Evolutionary conservation across 2,329 filamentous ascomycete species (phyloP).

Genomic region (Trichoderma koningiopsis): DNA sequence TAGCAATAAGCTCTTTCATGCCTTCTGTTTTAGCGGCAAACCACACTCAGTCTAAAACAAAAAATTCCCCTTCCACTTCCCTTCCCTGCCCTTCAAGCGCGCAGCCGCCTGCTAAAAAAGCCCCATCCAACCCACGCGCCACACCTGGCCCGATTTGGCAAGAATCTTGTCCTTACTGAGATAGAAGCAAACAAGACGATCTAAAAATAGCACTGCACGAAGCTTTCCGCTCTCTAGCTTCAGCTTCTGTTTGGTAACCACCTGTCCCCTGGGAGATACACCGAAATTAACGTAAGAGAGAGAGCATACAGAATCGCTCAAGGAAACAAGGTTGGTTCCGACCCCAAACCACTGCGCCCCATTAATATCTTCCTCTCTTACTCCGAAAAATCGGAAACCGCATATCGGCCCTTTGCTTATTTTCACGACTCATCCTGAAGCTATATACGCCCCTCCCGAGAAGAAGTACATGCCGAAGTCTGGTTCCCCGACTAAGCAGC

Average conservation of each 20-base stretch:
- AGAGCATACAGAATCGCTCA: background rate
- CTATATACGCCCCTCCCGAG: background rate
- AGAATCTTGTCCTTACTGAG: background rate
- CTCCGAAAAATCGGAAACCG: background rate
- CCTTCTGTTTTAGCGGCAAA: background rate
- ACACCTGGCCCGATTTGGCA: slow-evolving; percentile 19
- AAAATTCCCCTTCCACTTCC: background rate
- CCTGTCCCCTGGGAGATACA: background rate
- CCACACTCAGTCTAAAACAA: background rate
- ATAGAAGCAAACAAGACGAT: background rate
- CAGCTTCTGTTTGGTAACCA: background rate
- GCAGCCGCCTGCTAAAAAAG: slow-evolving; percentile 10
- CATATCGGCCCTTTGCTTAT: background rate
- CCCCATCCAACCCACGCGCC: slow-evolving; percentile 18
- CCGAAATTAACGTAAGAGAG: background rate
- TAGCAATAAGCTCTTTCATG: slow-evolving; percentile 3
- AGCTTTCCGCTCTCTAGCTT: background rate
- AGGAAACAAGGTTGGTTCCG: background rate
- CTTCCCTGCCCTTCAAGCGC: slow-evolving; percentile 6
- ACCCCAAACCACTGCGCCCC: background rate
- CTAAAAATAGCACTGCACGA: slow-evolving; percentile 15
- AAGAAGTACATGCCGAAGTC: background rate
- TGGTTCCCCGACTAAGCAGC: background rate
- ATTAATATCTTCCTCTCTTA: background rate
- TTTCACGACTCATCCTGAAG: background rate